Percentiles rank a stretch among this genome's conserved stretches.
Conservation (phyloP, 352 stramenopile species). For the Phytophthora colocasiae region DNA sequence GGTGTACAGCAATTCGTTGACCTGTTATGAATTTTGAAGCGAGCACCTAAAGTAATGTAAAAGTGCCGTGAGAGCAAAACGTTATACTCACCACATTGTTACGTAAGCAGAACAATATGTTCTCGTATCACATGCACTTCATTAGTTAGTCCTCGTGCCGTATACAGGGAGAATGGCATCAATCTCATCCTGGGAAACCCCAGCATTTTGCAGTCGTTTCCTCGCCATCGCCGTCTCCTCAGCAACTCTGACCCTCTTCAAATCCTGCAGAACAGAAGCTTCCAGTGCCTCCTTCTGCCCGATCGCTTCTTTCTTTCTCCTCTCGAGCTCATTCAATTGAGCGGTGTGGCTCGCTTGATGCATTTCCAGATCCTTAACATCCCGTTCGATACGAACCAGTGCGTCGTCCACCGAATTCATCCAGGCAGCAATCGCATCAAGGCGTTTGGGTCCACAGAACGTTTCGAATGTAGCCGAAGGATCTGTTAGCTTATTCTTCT, state of each 20-base stretch:
- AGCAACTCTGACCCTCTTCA: constrained; percentile 27
- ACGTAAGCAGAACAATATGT: no score
- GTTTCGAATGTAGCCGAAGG: constrained; percentile 40
- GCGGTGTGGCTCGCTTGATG: constrained; percentile 15
- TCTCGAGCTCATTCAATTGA: constrained; percentile 17
- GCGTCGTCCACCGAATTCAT: constrained; percentile 34
- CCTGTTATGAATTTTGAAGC: constrained; percentile 18
- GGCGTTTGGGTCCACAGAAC: constrained; percentile 22
- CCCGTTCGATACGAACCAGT: constrained; percentile 17
- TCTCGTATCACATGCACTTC: not conserved
- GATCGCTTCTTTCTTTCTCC: constrained; percentile 21
- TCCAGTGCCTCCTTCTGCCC: constrained; percentile 17
- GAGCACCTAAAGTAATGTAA: no score
- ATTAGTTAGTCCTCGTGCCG: constrained; percentile 1
- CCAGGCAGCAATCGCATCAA: constrained; percentile 31
- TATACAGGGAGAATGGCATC: constrained; percentile 33
- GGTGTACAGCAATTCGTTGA: constrained; percentile 1
- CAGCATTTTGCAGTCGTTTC: constrained; percentile 29
- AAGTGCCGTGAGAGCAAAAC: no score
- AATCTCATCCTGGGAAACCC: constrained; percentile 33
- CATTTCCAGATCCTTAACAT: constrained; percentile 17
- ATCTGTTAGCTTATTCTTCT: constrained; percentile 53
- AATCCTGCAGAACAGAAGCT: constrained; percentile 14
- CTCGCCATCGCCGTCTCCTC: constrained; percentile 36
- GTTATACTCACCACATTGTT: no score